These are phyloP conservation scores for Cordyceps tenuipes DNA, from an alignment of 2,329 filamentous ascomycete species.

Conservation along the genomic window DNA sequence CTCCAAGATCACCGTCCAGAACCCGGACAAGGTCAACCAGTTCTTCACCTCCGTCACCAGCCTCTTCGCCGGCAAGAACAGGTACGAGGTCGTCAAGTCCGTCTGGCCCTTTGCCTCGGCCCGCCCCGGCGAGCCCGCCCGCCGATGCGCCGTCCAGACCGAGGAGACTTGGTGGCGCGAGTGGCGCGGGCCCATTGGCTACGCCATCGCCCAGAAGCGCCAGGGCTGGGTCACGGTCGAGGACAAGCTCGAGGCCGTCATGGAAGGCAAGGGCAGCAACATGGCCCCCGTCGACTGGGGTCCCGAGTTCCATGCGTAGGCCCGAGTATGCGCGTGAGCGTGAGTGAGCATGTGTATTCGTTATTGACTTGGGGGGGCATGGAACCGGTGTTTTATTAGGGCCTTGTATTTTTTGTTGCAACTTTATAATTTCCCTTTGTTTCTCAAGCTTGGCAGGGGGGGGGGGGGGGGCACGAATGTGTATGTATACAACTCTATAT, in stretches of 20 bases:
- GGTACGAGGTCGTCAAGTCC: slow-evolving; percentile 47
- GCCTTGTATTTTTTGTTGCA: not conserved
- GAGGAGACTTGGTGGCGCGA: slow-evolving; percentile 49
- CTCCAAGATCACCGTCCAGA: slow-evolving; percentile 39
- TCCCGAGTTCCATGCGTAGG: slow-evolving; percentile 21
- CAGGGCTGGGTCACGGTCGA: slow-evolving; percentile 39
- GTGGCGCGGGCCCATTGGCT: slow-evolving; percentile 24
- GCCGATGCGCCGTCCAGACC: slow-evolving; percentile 42
- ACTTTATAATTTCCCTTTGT: too few relatives aligned
- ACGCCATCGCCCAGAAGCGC: slow-evolving; percentile 39
- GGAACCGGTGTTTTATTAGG: not conserved
- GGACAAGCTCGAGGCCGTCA: slow-evolving; percentile 44
- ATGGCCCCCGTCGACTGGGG: slow-evolving; percentile 36
- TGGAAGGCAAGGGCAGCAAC: slow-evolving; percentile 37
- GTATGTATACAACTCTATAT: too few relatives aligned
- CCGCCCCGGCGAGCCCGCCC: slow-evolving; percentile 34
- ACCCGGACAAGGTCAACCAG: slow-evolving; percentile 43
- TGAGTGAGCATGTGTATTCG: not conserved
- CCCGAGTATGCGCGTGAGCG: too few relatives aligned
- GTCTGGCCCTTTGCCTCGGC: slow-evolving; percentile 51
- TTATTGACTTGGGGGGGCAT: not conserved
- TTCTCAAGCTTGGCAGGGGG: too few relatives aligned
- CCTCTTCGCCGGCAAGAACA: slow-evolving; percentile 43
- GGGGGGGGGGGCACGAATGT: too few relatives aligned
- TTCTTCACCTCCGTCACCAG: slow-evolving; percentile 45